These are phyloP conservation scores for Borovskyia barvae DNA, from an alignment of 208 protist genomes.

Conservation along the genomic window DNA sequence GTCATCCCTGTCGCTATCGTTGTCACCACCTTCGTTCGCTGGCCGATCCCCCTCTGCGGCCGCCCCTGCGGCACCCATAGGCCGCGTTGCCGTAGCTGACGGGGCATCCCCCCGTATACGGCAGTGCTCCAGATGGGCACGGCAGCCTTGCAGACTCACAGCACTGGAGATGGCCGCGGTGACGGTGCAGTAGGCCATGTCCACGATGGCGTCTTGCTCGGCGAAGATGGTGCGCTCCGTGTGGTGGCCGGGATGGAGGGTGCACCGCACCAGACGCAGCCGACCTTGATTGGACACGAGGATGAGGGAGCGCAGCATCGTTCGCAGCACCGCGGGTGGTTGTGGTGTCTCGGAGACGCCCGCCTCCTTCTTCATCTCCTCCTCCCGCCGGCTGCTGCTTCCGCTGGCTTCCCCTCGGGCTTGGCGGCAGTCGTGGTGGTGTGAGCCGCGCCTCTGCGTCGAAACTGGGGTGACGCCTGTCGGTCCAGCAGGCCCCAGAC, in stretches of 20 bases:
- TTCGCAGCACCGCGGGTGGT: not conserved
- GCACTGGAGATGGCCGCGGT: constrained; percentile 45
- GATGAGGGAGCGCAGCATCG: constrained; percentile 46
- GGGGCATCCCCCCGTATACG: constrained; percentile 25
- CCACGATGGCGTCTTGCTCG: constrained; percentile 63
- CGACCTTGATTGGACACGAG: constrained; percentile 62
- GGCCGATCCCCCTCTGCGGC: not conserved
- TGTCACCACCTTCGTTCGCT: not conserved
- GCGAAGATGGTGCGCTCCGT: constrained; percentile 67
- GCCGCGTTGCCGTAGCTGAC: not conserved
- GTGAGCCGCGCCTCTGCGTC: too few species aligned
- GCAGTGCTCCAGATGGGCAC: constrained; percentile 44
- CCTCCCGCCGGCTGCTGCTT: not conserved
- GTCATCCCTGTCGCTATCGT: not conserved
- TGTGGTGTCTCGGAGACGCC: not conserved
- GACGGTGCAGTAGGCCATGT: constrained; percentile 50
- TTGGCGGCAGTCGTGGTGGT: too few species aligned
- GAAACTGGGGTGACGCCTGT: constrained; percentile 2
- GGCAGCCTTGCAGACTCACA: constrained; percentile 67
- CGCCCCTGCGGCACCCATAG: not conserved
- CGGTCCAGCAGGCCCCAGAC: constrained; percentile 9
- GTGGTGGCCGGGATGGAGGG: constrained; percentile 27
- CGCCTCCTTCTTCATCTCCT: not conserved
- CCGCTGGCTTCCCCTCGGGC: too few species aligned
- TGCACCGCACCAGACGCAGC: constrained; percentile 35